A percentile compares a stretch with the other conserved stretches of the same genome.
Evolutionary conservation across 2,329 filamentous ascomycete genomes (phyloP).

Genomic region (Talaromyces islandicus): DNA sequence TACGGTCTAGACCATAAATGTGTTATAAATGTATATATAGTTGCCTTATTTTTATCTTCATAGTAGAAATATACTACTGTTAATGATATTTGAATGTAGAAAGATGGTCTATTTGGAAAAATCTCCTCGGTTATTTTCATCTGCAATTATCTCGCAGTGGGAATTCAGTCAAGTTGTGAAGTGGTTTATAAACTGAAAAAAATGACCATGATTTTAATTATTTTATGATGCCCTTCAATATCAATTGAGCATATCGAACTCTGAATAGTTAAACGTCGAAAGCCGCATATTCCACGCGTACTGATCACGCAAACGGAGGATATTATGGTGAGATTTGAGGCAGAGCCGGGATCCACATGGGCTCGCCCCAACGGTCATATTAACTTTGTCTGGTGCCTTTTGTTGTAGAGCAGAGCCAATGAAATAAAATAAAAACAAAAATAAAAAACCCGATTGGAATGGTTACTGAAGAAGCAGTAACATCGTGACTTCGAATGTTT

Average conservation of each 20-base stretch:
- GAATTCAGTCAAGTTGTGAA: not conserved
- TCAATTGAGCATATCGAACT: not conserved
- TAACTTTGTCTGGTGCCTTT: not conserved
- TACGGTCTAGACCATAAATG: not conserved
- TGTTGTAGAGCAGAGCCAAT: not conserved
- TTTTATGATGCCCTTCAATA: not conserved
- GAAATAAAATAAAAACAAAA: not conserved
- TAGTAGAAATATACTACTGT: no score
- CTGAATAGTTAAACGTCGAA: not conserved
- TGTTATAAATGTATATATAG: not conserved
- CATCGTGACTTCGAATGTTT: not conserved
- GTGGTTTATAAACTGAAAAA: not conserved
- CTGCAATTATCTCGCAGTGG: not conserved
- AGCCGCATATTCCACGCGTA: not conserved
- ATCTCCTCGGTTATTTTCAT: not conserved
- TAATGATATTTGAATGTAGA: not conserved
- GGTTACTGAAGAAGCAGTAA: not conserved
- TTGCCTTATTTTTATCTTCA: not conserved
- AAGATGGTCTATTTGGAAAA: not conserved
- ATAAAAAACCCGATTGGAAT: conserved; percentile 6
- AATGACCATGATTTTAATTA: no score
- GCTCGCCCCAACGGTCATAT: not conserved
- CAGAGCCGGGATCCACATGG: conserved; percentile 2
- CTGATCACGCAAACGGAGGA: conserved; percentile 18
- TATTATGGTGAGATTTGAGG: conserved; percentile 15